Base-by-base conservation (phyloP, 192 early-diverging fungal genomes). In the Phycomyces nitens region DNA sequence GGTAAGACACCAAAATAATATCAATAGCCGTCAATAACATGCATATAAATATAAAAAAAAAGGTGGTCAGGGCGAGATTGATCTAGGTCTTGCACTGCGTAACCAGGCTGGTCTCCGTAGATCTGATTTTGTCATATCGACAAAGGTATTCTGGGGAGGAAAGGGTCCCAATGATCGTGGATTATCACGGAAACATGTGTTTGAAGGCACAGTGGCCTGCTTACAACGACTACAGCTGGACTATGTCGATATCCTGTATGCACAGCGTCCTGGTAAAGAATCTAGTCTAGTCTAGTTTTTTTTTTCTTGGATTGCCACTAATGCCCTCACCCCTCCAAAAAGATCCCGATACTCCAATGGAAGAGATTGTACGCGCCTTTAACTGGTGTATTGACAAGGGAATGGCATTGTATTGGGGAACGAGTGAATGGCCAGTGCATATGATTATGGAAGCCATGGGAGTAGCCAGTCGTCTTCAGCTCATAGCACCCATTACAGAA, bases 311-410 rank as follows among this genome's bases (percentile, higher is more conserved):
- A n/a, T n/a, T n/a, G n/a, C n/a, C n/a, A n/a, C n/a, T n/a, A n/a
- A n/a, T n/a, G n/a, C n/a, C n/a, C n/a, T n/a, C n/a, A n/a, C n/a
- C n/a, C n/a, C n/a, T n/a, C n/a, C n/a, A n/a, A 47, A 52, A 51
- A 53, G 70, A 72, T 55, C 70, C 54, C 9, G 77, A 74, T 64
- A 70, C 77, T 34, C 91, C 91, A n/a, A 94, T 91, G 88, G 87
- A 91, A 62, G 91, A 94, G 71, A 83, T 84, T 43, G 91, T 94
- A 11, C 86, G 91, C 1, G 92, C 89, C 5, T 94, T 94, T 69
- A 91, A 92, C 68, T 80, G 77, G 74, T 79, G 88, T 16, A 91
- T 94, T 63, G 86, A 93, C 42, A 81, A 85, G 62, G 91, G 91
- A 38, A 81, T 80, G 80, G 86, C 88, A 10, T 84, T 93, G 21